phyloP scores from a whole-genome alignment of 2,329 filamentous ascomycete species.

The Sporothrix brasiliensis region DNA sequence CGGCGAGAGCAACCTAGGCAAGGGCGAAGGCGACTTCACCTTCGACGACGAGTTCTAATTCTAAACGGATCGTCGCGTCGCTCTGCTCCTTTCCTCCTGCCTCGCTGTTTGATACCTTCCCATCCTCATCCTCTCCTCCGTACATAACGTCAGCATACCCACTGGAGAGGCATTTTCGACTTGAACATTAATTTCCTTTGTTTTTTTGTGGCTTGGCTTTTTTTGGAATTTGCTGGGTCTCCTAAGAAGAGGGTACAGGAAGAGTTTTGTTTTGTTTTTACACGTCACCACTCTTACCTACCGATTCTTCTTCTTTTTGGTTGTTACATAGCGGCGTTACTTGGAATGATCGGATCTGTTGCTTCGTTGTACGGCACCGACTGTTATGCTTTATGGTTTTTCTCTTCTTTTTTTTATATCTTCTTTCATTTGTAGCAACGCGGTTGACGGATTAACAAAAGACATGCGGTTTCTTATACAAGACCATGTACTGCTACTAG shows the following conservation, averaged over 20 bases:
- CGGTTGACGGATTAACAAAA: constrained; percentile 24
- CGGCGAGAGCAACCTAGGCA: constrained; percentile 49
- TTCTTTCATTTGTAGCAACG: constrained; percentile 16
- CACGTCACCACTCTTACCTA: constrained; percentile 34
- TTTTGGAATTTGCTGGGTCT: constrained; percentile 16
- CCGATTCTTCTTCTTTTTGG: constrained; percentile 22
- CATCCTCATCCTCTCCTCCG: constrained; percentile 6
- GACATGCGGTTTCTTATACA: constrained; percentile 31
- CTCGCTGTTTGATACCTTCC: constrained; percentile 21
- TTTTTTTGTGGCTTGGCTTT: constrained; percentile 21
- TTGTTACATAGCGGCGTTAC: constrained; percentile 34
- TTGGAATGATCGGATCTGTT: constrained; percentile 23
- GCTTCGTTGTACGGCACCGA: constrained; percentile 29
- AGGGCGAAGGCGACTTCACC: constrained; percentile 76
- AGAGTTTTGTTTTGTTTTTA: constrained; percentile 8
- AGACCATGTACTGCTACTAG: constrained; percentile 28
- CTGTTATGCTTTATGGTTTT: constrained; percentile 30
- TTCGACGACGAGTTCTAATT: constrained; percentile 99
- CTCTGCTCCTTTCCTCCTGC: background rate
- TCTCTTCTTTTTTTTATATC: background rate
- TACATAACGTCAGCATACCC: constrained; percentile 33
- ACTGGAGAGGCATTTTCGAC: constrained; percentile 25
- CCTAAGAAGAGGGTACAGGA: background rate
- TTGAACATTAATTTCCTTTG: constrained; percentile 17
- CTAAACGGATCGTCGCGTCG: constrained; percentile 54